phyloP scores from a whole-genome alignment of 2,329 filamentous ascomycete species.

The Trichoderma guizhouense region DNA sequence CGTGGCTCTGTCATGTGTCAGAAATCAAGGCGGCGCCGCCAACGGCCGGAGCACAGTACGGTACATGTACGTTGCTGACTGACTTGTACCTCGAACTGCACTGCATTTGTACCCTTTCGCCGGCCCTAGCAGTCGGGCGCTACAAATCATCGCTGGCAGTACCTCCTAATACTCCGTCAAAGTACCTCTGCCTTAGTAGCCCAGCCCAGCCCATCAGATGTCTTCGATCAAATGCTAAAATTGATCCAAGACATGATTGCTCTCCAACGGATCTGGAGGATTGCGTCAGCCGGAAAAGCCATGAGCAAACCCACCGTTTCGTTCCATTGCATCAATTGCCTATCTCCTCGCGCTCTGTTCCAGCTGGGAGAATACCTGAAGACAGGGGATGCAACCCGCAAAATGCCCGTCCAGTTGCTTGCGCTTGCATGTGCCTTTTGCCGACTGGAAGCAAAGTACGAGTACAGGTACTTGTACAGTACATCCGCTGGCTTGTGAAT shows the following conservation, averaged over 20 bases:
- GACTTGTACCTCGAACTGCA: neutral
- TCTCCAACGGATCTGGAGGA: neutral
- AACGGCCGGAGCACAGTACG: neutral
- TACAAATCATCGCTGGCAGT: neutral
- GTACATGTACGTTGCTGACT: neutral
- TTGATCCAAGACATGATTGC: neutral
- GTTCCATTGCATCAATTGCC: neutral
- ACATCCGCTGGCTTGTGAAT: constrained; percentile 8
- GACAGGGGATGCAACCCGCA: neutral
- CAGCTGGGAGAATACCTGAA: neutral
- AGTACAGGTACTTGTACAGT: neutral
- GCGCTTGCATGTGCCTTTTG: neutral
- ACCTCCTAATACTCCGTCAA: neutral
- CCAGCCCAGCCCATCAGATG: neutral
- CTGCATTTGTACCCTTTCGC: neutral
- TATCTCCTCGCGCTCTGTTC: neutral
- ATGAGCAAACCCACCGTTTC: neutral
- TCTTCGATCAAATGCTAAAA: neutral
- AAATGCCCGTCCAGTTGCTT: neutral
- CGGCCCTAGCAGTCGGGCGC: neutral
- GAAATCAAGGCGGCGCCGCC: neutral
- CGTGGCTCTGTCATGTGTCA: neutral
- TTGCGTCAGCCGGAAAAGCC: neutral
- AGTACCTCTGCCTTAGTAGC: neutral
- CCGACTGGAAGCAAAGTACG: neutral